Evolutionary conservation across 2,329 filamentous ascomycete genomes (phyloP).

Genomic region (Fusarium succisae): DNA sequence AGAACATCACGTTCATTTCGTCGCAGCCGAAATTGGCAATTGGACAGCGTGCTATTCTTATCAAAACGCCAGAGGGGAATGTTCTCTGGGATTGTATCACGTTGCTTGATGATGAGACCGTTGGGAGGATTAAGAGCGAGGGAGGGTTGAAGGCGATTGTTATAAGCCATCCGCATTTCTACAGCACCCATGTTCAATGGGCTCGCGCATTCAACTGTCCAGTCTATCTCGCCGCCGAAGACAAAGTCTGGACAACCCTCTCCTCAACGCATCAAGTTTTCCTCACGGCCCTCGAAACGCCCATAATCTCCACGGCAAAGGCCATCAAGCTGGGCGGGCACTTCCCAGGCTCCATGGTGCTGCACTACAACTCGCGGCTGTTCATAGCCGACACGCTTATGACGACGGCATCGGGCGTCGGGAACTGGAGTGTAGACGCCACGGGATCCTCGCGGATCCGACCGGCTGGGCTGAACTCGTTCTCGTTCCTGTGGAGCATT

Average conservation of each 20-base stretch:
- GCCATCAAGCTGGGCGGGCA: constrained; percentile 80
- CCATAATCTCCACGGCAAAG: constrained; percentile 55
- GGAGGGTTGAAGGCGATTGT: constrained; percentile 78
- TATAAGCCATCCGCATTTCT: constrained; percentile 86
- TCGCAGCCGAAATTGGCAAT: constrained; percentile 73
- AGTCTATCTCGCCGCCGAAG: constrained; percentile 73
- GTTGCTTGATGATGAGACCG: constrained; percentile 72
- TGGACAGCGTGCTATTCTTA: constrained; percentile 76
- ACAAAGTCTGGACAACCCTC: constrained; percentile 70
- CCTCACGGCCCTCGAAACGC: constrained; percentile 55
- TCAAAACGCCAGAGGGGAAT: constrained; percentile 73
- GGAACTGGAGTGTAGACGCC: constrained; percentile 55
- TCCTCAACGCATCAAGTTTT: constrained; percentile 56
- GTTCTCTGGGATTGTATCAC: constrained; percentile 83
- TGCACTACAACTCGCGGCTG: constrained; percentile 69
- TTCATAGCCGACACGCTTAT: constrained; percentile 82
- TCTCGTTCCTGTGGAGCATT: constrained; percentile 80
- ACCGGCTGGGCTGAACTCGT: constrained; percentile 61
- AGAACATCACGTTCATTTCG: constrained; percentile 56
- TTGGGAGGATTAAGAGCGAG: constrained; percentile 63
- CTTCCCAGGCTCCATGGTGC: constrained; percentile 77
- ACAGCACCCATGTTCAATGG: constrained; percentile 80
- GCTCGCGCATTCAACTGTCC: constrained; percentile 73
- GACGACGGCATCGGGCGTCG: constrained; percentile 69
- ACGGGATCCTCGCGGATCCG: constrained; percentile 47